Evolutionary conservation across 2,329 filamentous ascomycete genomes (phyloP).

Genomic region (Aspergillus neotritici): DNA sequence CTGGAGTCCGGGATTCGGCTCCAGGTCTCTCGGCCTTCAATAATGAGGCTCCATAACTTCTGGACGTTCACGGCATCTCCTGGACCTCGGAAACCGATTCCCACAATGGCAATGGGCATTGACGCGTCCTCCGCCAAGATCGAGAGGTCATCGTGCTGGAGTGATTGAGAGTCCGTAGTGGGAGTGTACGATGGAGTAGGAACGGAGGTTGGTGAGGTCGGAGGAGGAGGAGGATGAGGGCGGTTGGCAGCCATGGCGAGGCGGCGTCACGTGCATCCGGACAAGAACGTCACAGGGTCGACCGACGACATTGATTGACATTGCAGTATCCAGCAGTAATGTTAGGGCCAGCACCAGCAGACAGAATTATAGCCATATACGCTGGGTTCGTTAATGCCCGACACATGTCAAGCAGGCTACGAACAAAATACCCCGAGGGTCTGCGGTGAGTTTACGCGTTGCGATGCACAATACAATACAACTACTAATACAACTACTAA

Average conservation of each 20-base stretch:
- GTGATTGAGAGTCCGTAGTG: not conserved
- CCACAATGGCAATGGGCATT: slow-evolving; percentile 23
- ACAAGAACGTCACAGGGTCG: too few species aligned
- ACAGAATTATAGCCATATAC: too few species aligned
- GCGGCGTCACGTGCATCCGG: too few species aligned
- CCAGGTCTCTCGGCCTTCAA: slow-evolving; percentile 17
- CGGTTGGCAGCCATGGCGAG: not conserved
- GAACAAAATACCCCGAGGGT: too few species aligned
- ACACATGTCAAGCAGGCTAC: too few species aligned
- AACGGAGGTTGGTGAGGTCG: not conserved
- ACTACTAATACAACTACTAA: too few species aligned
- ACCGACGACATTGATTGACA: too few species aligned
- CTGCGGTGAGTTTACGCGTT: too few species aligned
- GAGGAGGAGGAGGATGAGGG: not conserved
- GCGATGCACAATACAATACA: too few species aligned
- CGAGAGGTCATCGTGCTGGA: slow-evolving; percentile 3
- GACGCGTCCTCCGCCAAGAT: slow-evolving; percentile 2
- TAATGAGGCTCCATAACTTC: slow-evolving; percentile 21
- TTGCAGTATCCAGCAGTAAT: too few species aligned
- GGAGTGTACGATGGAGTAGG: not conserved
- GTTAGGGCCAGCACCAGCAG: too few species aligned
- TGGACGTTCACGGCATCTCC: slow-evolving; percentile 16
- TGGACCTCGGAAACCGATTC: slow-evolving; percentile 23
- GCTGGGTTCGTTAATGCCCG: too few species aligned
- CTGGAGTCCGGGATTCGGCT: slow-evolving; percentile 13